A percentile compares a stretch with the other conserved stretches of the same genome.
phyloP scores from a whole-genome alignment of 2,329 filamentous ascomycete genomes.

The Alternaria atra region DNA sequence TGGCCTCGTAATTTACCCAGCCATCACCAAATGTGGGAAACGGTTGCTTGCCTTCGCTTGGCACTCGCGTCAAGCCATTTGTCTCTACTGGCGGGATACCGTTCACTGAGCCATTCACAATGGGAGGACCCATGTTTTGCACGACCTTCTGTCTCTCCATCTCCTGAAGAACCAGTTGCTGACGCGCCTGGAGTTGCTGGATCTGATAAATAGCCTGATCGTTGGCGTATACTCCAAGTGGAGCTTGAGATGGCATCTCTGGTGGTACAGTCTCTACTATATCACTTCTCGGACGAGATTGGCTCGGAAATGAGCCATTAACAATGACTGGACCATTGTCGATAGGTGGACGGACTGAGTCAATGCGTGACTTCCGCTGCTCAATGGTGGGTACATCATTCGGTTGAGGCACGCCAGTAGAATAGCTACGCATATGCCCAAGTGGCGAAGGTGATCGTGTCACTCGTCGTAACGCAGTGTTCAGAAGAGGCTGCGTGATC shows the following conservation, averaged over 20 bases:
- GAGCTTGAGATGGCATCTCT: constrained; percentile 27
- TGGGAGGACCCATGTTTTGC: constrained; percentile 29
- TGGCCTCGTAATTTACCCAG: constrained; percentile 39
- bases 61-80: constrained; percentile 33
- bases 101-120: constrained; percentile 40
- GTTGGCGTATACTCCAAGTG: constrained; percentile 38
- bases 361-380: constrained; percentile 39
- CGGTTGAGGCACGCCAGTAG: constrained; percentile 37
- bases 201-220: constrained; percentile 37
- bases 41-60: constrained; percentile 38
- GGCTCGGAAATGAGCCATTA: constrained; percentile 52
- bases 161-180: constrained; percentile 44
- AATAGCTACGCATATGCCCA: constrained; percentile 54
- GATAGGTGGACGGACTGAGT: constrained; percentile 37
- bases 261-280: constrained; percentile 34
- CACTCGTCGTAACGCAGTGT: constrained; percentile 46
- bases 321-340: constrained; percentile 51
- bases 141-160: constrained; percentile 43
- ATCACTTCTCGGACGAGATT: constrained; percentile 35
- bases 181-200: constrained; percentile 39
- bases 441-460: constrained; percentile 60
- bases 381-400: constrained; percentile 17
- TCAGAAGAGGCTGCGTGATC: constrained; percentile 49
- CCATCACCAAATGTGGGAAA: constrained; percentile 39
- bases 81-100: constrained; percentile 24